Evolutionary conservation across 2,329 filamentous ascomycete genomes (phyloP), one percentile per base, ranked within the genome.

Genomic region (Botrytis paeoniae): DNA sequence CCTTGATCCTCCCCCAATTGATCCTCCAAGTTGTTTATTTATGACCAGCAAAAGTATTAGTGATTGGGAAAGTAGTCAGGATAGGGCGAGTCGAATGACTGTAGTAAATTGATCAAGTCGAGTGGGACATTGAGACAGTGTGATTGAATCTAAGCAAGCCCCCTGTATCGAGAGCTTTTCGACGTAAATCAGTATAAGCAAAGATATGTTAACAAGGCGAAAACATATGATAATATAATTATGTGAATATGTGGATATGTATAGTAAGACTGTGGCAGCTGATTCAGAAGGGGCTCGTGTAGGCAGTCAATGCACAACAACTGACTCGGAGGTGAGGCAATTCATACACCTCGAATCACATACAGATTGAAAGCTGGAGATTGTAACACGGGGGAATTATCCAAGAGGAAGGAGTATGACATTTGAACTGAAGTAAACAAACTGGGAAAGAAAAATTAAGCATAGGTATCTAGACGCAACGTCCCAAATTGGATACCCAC

Each of bases 31-130:
- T 7, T 32, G 35, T 41, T 62, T 54, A 35, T 57, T 54, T 71
- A 45, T 71, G 69, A 57, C 69, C 59, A 70, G 59, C 59, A 45
- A 64, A 43, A 57, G 65, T 57, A 68, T 51, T 25, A 57, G 48
- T 37, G 65, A 41, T 41, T 41, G 18, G 25, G 32, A 39, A 54
- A 16, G 37, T 57, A n/a, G 37, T 39, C 65, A 57, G 22, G 12
- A 25, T 25, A 57, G 48, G 48, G 37, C 39, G 37, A 29, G 48
- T 68, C 48, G 35, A 43, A 41, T 37, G 65, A 57, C 65, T 57
- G 65, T n/a, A 37, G n/a, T 41, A 37, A 43, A 32, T 68, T 41
- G 35, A 57, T 68, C 64, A 68, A n/a, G 37, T 57, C 65, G 54
- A 18, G 39, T 22, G 10, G 48, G 48, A 57, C 65, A 68, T 68